Percentiles rank a stretch among this genome's conserved stretches.
phyloP scores from a whole-genome alignment of 805 yeast genomes.

The Maudiozyma saulgeensis region DNA sequence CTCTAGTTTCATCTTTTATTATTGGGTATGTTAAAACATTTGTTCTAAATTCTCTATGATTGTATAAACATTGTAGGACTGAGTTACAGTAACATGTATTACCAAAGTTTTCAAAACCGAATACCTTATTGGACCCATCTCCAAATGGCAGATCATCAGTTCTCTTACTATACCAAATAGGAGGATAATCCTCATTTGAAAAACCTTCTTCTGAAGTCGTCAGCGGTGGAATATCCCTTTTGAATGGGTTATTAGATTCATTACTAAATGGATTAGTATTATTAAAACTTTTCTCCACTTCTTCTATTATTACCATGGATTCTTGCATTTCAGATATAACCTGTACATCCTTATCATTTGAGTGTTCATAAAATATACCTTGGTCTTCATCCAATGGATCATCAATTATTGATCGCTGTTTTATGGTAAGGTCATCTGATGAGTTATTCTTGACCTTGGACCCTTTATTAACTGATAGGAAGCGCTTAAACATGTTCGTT shows the following conservation, averaged over 20 bases:
- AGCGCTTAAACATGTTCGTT: conserved; percentile 17
- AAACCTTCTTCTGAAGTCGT: conserved; percentile 1
- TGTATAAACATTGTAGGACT: conserved; percentile 77
- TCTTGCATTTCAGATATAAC: background rate
- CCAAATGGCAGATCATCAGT: conserved; percentile 40
- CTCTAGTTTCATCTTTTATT: conserved; percentile 26
- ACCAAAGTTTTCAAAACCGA: conserved; percentile 78
- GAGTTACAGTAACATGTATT: conserved; percentile 93
- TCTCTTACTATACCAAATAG: conserved; percentile 1
- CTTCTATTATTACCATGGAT: background rate
- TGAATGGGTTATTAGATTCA: background rate
- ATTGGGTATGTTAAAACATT: conserved; percentile 42
- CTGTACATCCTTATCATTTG: background rate
- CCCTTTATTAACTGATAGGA: conserved; percentile 6
- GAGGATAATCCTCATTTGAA: background rate
- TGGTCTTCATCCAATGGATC: background rate
- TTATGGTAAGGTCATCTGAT: background rate
- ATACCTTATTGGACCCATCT: conserved; percentile 59
- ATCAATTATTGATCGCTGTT: background rate
- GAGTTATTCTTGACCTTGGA: background rate
- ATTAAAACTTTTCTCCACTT: background rate
- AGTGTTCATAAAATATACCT: background rate
- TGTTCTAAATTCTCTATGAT: conserved; percentile 57
- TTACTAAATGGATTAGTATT: conserved; percentile 2
- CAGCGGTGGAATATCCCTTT: background rate